Percentiles rank a stretch among this genome's conserved stretches.
phyloP scores from a whole-genome alignment of 768 basidiomycete species.

The Leccinellum luteum region DNA sequence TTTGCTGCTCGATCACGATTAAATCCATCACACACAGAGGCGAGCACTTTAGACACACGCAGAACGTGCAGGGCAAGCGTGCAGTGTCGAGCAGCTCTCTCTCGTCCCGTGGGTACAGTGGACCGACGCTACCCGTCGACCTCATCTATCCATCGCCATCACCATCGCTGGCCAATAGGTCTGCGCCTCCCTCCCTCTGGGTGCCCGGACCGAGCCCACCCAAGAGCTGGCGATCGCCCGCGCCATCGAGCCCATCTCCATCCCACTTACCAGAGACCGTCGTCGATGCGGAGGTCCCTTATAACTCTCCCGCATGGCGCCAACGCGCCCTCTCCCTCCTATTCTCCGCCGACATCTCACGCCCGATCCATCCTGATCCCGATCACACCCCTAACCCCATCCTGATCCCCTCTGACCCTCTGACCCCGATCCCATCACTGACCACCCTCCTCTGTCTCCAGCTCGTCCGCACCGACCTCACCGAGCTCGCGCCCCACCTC shows the following conservation, averaged over 20 bases:
- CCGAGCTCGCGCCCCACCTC: constrained; percentile 48
- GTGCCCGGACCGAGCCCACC: constrained; percentile 53
- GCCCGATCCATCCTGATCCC: constrained; percentile 17
- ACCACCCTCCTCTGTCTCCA: constrained; percentile 56
- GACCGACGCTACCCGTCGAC: constrained; percentile 45
- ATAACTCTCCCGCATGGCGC: constrained; percentile 45
- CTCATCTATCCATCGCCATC: constrained; percentile 33
- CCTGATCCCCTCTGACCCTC: not conserved
- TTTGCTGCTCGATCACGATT: not conserved
- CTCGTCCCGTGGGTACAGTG: constrained; percentile 32
- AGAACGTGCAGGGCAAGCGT: constrained; percentile 44
- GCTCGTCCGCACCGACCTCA: constrained; percentile 44
- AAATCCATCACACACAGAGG: constrained; percentile 41
- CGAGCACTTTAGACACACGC: constrained; percentile 66
- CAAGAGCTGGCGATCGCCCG: constrained; percentile 51
- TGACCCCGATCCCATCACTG: constrained; percentile 45
- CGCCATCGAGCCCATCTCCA: constrained; percentile 12
- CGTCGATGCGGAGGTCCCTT: constrained; percentile 9
- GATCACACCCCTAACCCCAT: constrained; percentile 10
- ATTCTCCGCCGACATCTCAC: constrained; percentile 27
- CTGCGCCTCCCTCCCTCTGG: constrained; percentile 13
- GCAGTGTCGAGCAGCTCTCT: constrained; percentile 15
- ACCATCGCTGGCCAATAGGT: not conserved
- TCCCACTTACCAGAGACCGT: constrained; percentile 1
- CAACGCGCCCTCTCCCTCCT: constrained; percentile 53